phyloP scores from a whole-genome alignment of 768 basidiomycete species.

The Suillus hirtellus region DNA sequence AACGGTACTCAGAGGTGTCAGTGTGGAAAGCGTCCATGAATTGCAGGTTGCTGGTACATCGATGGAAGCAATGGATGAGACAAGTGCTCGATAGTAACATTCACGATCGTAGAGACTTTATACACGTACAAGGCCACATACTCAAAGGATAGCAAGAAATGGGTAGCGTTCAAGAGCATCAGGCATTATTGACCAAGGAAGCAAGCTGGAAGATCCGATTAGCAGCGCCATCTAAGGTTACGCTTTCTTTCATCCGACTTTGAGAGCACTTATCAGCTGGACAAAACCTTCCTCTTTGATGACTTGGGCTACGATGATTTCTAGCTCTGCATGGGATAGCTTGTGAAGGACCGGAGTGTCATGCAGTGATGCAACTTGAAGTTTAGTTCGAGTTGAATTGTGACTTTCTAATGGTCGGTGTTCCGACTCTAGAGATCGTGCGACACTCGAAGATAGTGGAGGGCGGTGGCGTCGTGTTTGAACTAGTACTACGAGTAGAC shows the following conservation, averaged over 20 bases:
- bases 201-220: constrained; percentile 44
- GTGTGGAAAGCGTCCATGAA: constrained; percentile 66
- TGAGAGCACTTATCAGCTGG: constrained; percentile 54
- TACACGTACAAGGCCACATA: neutral
- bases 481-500: constrained; percentile 22
- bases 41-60: constrained; percentile 55
- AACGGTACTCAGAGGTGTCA: constrained; percentile 65
- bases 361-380: constrained; percentile 43
- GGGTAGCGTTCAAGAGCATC: neutral
- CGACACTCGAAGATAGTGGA: constrained; percentile 25
- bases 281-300: constrained; percentile 77
- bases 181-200: constrained; percentile 25
- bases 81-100: neutral
- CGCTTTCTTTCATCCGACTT: neutral
- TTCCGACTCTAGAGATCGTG: neutral
- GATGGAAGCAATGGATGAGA: constrained; percentile 34
- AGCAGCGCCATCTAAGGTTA: constrained; percentile 8
- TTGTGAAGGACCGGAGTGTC: constrained; percentile 52
- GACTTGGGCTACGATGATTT: constrained; percentile 57
- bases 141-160: constrained; percentile 3
- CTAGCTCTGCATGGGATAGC: constrained; percentile 51
- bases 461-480: constrained; percentile 31
- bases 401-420: constrained; percentile 5
- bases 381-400: constrained; percentile 17
- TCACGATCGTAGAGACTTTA: neutral